phyloP scores from a whole-genome alignment of 805 yeast species.

The Candida morakotiae region DNA sequence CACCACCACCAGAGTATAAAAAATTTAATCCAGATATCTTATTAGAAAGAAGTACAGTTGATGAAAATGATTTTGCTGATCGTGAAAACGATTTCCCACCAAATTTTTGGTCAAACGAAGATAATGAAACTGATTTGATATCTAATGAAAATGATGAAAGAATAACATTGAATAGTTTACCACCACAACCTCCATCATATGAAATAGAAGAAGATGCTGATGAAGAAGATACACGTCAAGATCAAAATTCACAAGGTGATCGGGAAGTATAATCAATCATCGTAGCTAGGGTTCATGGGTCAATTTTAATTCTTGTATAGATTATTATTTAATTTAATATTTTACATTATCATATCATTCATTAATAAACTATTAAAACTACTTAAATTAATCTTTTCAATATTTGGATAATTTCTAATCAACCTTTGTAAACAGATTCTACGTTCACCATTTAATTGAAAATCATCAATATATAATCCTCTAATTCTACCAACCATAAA shows the following conservation, averaged over 20 bases:
- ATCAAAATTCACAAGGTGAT: not conserved
- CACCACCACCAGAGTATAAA: constrained; percentile 93
- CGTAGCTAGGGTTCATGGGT: too few relatives aligned
- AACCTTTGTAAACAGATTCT: constrained; percentile 25
- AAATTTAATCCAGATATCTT: constrained; percentile 74
- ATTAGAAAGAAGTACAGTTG: constrained; percentile 60
- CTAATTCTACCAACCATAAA: constrained; percentile 30
- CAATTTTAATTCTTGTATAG: too few relatives aligned
- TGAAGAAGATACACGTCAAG: not conserved
- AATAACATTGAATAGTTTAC: constrained; percentile 36
- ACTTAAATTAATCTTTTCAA: constrained; percentile 26
- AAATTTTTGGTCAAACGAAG: constrained; percentile 41
- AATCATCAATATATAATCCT: constrained; percentile 31
- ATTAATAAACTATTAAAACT: constrained; percentile 16
- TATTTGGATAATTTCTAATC: constrained; percentile 26
- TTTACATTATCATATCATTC: constrained; percentile 16
- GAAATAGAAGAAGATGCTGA: constrained; percentile 4
- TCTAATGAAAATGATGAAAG: constrained; percentile 33
- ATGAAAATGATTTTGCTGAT: constrained; percentile 44
- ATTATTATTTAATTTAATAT: too few relatives aligned
- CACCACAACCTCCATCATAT: constrained; percentile 37
- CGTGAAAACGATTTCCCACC: constrained; percentile 54
- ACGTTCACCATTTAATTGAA: constrained; percentile 25
- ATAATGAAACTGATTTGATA: not conserved
- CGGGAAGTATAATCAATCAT: too few relatives aligned